Percentiles rank a stretch among this genome's conserved stretches.
Conservation (phyloP, 352 stramenopile species). For the Pilasporangium apinafurcum region DNA sequence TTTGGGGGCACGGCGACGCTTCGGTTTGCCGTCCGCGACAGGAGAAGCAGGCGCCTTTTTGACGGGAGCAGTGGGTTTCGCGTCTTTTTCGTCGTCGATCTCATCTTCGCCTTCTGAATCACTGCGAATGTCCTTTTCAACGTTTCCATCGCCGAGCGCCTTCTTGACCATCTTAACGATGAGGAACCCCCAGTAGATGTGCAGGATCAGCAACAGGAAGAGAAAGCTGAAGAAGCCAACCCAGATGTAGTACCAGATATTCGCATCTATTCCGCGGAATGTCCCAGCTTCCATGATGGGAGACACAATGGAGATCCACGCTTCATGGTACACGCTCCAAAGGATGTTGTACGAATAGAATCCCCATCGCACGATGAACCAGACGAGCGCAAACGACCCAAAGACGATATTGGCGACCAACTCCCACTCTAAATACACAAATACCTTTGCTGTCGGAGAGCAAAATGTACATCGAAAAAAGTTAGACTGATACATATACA, state of each 20-base stretch:
- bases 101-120: conserved; percentile 64
- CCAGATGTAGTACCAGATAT: conserved; percentile 55
- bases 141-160: conserved; percentile 52
- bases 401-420: conserved; percentile 67
- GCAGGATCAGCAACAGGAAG: conserved; percentile 50
- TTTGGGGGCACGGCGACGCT: conserved; percentile 61
- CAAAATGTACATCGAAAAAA: background rate
- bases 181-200: conserved; percentile 72
- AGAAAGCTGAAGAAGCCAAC: conserved; percentile 51
- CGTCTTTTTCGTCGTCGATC: conserved; percentile 12
- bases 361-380: conserved; percentile 67
- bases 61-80: conserved; percentile 8
- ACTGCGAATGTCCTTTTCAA: conserved; percentile 80
- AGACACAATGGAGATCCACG: conserved; percentile 43
- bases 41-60: conserved; percentile 5
- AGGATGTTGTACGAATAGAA: conserved; percentile 77
- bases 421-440: conserved; percentile 70
- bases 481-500: conserved; percentile 2
- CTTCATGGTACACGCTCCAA: conserved; percentile 42
- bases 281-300: conserved; percentile 33
- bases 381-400: conserved; percentile 54
- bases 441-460: conserved; percentile 49
- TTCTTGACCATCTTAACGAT: conserved; percentile 74
- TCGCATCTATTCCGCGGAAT: conserved; percentile 23
- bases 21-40: conserved; percentile 20